Evolutionary conservation across 2,329 filamentous ascomycete genomes (phyloP), one percentile per base, ranked within the genome.

Genomic region (Colletotrichum tabaci): DNA sequence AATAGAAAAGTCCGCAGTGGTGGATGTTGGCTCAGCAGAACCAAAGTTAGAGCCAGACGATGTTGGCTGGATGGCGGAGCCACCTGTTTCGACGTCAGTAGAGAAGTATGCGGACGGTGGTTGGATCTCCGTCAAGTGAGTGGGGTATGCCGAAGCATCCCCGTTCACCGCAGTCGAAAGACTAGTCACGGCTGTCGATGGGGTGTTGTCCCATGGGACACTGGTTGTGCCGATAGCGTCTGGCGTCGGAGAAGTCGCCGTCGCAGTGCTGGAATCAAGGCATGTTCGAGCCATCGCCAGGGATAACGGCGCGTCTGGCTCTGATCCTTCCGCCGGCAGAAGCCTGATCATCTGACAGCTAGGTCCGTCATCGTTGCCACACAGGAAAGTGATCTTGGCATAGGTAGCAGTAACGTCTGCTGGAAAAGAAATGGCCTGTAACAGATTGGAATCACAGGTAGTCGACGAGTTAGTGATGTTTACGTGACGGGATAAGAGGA

Each of bases 291-390:
- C 15, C 23, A 52, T 61, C 18, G 23, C 38, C 57, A 46, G 21
- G 21, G 56, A n/a, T 21, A 61, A 21, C 18, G 57, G 13, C n/a
- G 13, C 49, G 16, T 23, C 49, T 30, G 42, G 26, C 12, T 61
- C 12, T 18, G 23, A 10, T 16, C 3, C 57, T 30, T 18, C 44
- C 18, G 26, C 4, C 18, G 42, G 42, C 9, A 61, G 44, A n/a
- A 61, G 57, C 44, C 57, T 46, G 42, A 61, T 44, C 26, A 61
- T 61, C 57, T 61, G 23, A 23, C 42, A 61, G 16, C 44, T n/a
- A 23, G 42, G 38, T 16, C 44, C 16, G 23, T 61, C 16, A 30
- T 61, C 42, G 16, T 44, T 46, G 42, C 57, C 40, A 26, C 40
- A 60, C 26, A 61, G 44, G 44, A 61, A 49, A 46, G 23, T 61